Evolutionary conservation across 164 flowering plant genomes (phyloP).

Genomic region (Annona squamosa): DNA sequence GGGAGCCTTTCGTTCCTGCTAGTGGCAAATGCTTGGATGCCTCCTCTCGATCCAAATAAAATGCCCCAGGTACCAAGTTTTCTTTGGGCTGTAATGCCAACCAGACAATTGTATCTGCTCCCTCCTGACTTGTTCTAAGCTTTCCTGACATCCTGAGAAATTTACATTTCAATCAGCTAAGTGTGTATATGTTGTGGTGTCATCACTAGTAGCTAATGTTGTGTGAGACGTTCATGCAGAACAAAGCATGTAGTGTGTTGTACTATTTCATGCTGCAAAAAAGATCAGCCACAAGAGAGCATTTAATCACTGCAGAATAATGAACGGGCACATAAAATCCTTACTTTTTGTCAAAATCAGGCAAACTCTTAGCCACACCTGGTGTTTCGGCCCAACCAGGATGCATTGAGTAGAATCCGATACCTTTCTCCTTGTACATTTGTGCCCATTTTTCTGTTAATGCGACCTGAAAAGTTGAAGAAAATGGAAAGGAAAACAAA

Average conservation of each 20-base stretch:
- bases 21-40: slow-evolving; percentile 69
- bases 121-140: slow-evolving; percentile 71
- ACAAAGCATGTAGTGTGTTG: too few relatives aligned
- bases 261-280: too few relatives aligned
- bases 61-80: slow-evolving; percentile 60
- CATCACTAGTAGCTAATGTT: not conserved
- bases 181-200: not conserved
- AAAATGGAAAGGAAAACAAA: not conserved
- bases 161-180: not conserved
- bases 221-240: not conserved
- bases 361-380: slow-evolving; percentile 74
- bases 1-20: slow-evolving; percentile 56
- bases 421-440: slow-evolving; percentile 53
- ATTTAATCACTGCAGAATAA: not conserved
- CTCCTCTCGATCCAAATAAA: slow-evolving; percentile 84
- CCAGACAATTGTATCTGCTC: slow-evolving; percentile 89
- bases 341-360: slow-evolving; percentile 57
- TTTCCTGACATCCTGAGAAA: slow-evolving; percentile 60
- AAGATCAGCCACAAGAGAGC: too few relatives aligned
- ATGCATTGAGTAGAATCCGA: slow-evolving; percentile 92
- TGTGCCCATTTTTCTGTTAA: slow-evolving; percentile 89
- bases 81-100: slow-evolving; percentile 83
- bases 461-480: slow-evolving; percentile 51
- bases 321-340: not conserved
- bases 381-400: slow-evolving; percentile 99